Evolutionary conservation across 169 alveolate species (phyloP).

Genomic region (Babesia gibsoni): DNA sequence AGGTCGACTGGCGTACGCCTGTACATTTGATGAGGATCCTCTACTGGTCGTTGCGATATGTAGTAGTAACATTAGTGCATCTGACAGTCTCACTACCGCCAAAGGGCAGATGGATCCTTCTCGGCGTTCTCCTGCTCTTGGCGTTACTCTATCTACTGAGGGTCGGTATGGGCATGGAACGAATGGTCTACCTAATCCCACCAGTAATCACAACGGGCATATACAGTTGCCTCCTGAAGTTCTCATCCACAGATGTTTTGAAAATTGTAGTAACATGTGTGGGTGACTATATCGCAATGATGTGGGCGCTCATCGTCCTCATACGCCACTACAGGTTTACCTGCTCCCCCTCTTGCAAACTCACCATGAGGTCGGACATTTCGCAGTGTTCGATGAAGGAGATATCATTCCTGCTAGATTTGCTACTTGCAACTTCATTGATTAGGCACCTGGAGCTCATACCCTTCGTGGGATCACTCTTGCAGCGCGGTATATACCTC

Average conservation of each 20-base stretch:
- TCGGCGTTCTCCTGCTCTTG: background rate
- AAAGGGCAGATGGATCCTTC: slow-evolving; percentile 3
- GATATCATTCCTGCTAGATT: slow-evolving; percentile 12
- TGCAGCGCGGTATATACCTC: background rate
- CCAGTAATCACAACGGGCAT: background rate
- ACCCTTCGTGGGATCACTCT: slow-evolving; percentile 22
- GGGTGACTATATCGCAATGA: background rate
- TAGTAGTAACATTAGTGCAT: background rate
- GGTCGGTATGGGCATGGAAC: slow-evolving; percentile 38
- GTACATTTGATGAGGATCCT: background rate
- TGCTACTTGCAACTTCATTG: background rate
- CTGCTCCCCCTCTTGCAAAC: background rate
- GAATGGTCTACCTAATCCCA: slow-evolving; percentile 15
- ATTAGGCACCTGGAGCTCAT: background rate
- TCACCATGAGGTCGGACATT: background rate
- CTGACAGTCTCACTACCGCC: slow-evolving; percentile 3
- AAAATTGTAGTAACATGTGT: background rate
- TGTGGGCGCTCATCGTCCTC: slow-evolving; percentile 6
- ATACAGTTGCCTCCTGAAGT: background rate
- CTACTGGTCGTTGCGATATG: background rate
- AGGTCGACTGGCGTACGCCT: slow-evolving; percentile 50
- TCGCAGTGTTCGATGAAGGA: background rate
- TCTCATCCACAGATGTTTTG: background rate
- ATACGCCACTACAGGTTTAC: slow-evolving; percentile 16
- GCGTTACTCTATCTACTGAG: background rate